Evolutionary conservation across 164 flowering plant genomes (phyloP).

Genomic region (Vitis rotundifolia): DNA sequence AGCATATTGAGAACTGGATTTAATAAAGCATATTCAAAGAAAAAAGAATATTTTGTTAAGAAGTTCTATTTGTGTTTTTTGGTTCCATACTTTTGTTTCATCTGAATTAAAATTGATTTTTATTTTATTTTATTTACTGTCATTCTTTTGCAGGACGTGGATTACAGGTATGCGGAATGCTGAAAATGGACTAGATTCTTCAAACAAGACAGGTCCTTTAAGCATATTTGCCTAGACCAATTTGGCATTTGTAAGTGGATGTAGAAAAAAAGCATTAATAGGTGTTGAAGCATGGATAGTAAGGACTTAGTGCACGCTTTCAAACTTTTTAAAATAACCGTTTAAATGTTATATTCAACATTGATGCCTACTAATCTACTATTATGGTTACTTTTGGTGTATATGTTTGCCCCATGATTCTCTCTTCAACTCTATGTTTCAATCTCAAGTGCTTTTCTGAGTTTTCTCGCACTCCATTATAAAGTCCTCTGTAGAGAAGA

Average conservation of each 20-base stretch:
- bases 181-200: slow-evolving; percentile 50
- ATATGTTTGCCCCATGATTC: not conserved
- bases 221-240: slow-evolving; percentile 52
- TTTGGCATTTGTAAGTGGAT: not conserved
- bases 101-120: not conserved
- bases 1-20: too few relatives aligned
- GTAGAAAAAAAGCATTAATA: not conserved
- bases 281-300: slow-evolving; percentile 2
- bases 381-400: not conserved
- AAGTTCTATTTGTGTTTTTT: not conserved
- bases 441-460: too few relatives aligned
- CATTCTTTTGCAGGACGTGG: slow-evolving; percentile 47
- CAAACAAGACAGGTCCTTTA: slow-evolving; percentile 53
- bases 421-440: not conserved
- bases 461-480: too few relatives aligned
- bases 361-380: not conserved
- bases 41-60: not conserved
- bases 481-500: too few relatives aligned
- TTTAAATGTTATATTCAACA: not conserved
- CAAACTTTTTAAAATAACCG: not conserved
- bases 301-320: not conserved
- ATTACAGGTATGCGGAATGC: slow-evolving; percentile 45
- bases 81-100: not conserved
- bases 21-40: too few relatives aligned
- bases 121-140: not conserved